phyloP scores from a whole-genome alignment of 2,329 filamentous ascomycete genomes.

The Colletotrichum lindemuthianum region DNA sequence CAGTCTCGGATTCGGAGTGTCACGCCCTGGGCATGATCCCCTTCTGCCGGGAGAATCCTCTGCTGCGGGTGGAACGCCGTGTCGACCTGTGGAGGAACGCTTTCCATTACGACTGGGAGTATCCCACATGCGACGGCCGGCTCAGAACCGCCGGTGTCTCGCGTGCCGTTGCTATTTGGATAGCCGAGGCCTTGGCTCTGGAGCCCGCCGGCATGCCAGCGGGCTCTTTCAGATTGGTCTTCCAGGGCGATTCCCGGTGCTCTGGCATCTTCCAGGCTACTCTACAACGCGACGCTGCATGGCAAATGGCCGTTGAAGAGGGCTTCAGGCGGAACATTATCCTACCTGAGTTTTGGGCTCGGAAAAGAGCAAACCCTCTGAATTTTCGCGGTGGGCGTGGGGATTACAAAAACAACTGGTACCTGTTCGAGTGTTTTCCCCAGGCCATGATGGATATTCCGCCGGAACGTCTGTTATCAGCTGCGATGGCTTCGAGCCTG shows the following conservation, averaged over 20 bases:
- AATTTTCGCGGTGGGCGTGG: too few relatives aligned
- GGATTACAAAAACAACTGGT: background rate
- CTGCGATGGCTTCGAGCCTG: too few relatives aligned
- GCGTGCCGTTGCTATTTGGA: background rate
- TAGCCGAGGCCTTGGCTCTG: conserved; percentile 6
- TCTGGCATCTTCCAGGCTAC: conserved; percentile 2
- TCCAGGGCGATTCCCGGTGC: conserved; percentile 3
- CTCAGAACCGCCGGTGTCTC: background rate
- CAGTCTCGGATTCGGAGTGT: background rate
- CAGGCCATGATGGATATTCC: background rate
- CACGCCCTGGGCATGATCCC: conserved; percentile 11
- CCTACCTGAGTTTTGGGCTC: background rate
- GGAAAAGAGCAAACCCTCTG: background rate
- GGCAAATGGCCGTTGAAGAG: background rate
- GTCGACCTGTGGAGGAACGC: conserved; percentile 1
- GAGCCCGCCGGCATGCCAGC: conserved; percentile 9
- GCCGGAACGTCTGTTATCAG: too few relatives aligned
- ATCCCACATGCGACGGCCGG: background rate
- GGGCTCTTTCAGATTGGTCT: background rate
- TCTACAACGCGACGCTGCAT: conserved; percentile 5
- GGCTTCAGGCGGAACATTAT: background rate
- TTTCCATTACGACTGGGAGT: background rate
- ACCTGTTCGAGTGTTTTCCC: background rate
- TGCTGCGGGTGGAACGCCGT: background rate
- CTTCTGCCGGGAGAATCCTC: conserved; percentile 5